Evolutionary conservation across 2,329 filamentous ascomycete species (phyloP).

Genomic region (Aspergillus sp.): DNA sequence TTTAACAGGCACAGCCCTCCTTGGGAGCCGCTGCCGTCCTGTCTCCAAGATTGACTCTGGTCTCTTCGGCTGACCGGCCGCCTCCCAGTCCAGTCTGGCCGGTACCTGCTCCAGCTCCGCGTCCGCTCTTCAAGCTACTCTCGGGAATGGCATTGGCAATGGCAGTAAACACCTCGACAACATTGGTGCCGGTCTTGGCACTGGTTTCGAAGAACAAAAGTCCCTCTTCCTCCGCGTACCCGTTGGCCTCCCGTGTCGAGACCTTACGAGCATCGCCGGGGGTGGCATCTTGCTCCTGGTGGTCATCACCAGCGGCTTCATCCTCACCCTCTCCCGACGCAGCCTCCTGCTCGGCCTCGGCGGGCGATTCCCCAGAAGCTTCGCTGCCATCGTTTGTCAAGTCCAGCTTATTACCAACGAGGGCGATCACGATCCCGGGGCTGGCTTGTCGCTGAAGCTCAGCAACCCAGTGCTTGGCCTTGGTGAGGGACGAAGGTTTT

Average conservation of each 20-base stretch:
- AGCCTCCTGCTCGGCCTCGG: conserved; percentile 36
- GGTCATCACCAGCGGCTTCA: conserved; percentile 44
- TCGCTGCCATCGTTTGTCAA: conserved; percentile 61
- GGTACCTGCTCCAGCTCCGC: conserved; percentile 62
- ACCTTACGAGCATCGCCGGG: conserved; percentile 78
- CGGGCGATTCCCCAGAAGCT: conserved; percentile 23
- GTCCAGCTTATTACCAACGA: conserved; percentile 96
- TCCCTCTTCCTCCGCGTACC: conserved; percentile 91
- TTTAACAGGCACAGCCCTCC: conserved; percentile 84
- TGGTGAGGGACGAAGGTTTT: conserved; percentile 89
- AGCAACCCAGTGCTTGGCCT: conserved; percentile 98
- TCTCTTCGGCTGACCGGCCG: conserved; percentile 43
- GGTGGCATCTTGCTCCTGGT: conserved; percentile 55
- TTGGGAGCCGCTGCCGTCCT: conserved; percentile 71
- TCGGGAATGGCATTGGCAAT: conserved; percentile 98
- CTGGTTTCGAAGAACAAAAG: conserved; percentile 97
- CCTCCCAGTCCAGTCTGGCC: conserved; percentile 56
- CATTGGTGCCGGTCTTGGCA: conserved; percentile 92
- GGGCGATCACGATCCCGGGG: conserved; percentile 91
- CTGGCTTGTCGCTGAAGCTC: conserved; percentile 95
- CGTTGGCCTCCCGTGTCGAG: conserved; percentile 81
- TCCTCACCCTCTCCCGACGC: conserved; percentile 19
- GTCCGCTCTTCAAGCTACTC: conserved; percentile 85
- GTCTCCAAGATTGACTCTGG: conserved; percentile 76
- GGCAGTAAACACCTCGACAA: conserved; percentile 92